Evolutionary conservation across 331 rosid species (phyloP).

Genomic region (Malus hybrid): DNA sequence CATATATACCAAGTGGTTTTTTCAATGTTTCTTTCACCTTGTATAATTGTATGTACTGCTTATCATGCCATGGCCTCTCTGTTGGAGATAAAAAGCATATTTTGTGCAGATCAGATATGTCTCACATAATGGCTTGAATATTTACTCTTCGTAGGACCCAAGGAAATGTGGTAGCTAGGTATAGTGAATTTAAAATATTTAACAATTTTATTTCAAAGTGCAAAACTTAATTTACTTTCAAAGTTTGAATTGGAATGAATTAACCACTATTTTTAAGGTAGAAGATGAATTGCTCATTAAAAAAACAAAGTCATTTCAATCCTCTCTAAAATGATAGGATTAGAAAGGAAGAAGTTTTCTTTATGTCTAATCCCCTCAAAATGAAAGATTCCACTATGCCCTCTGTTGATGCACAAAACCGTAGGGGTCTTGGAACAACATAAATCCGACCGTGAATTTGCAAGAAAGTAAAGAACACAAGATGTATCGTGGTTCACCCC

Average conservation of each 20-base stretch:
- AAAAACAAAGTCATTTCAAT: too few relatives aligned
- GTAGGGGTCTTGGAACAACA: too few relatives aligned
- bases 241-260: background rate
- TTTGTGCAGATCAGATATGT: background rate
- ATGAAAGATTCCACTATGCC: background rate
- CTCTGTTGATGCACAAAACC: too few relatives aligned
- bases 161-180: background rate
- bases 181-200: too few relatives aligned
- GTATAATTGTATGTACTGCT: background rate
- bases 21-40: background rate
- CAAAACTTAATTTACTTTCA: too few relatives aligned
- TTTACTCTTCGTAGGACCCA: background rate
- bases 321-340: background rate
- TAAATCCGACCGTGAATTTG: too few relatives aligned
- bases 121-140: background rate
- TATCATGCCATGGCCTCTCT: background rate
- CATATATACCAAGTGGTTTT: background rate
- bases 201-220: background rate
- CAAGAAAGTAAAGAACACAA: too few relatives aligned
- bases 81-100: background rate
- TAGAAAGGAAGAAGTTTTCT: background rate
- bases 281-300: background rate
- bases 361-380: background rate
- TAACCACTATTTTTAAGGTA: background rate
- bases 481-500: too few relatives aligned